A percentile compares a stretch with the other conserved stretches of the same genome.
Conservation (phyloP, 257 asterid genomes). For the Solanum infundibuliforme region DNA sequence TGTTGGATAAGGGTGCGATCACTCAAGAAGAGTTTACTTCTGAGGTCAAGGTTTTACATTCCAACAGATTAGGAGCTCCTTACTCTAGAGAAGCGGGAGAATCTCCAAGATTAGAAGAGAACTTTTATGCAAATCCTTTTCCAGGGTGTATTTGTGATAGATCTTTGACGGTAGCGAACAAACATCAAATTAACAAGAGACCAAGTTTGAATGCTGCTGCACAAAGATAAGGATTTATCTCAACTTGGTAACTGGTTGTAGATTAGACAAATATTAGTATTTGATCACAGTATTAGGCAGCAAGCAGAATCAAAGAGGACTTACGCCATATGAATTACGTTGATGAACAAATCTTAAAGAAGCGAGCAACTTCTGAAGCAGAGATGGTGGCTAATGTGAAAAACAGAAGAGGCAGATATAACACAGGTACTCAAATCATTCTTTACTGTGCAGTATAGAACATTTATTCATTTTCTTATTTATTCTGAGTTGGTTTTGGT, state of each 20-base stretch:
- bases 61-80: conserved; percentile 45
- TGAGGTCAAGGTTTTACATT: conserved; percentile 37
- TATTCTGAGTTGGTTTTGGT: not conserved
- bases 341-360: not conserved
- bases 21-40: conserved; percentile 33
- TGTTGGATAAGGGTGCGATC: conserved; percentile 28
- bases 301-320: not conserved
- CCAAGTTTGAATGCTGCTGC: conserved; percentile 2
- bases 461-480: not conserved
- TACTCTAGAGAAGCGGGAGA: conserved; percentile 28
- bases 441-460: not conserved
- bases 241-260: not conserved
- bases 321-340: not conserved
- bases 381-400: not conserved
- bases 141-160: conserved; percentile 52
- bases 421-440: not conserved
- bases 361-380: conserved; percentile 2
- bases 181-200: conserved; percentile 8
- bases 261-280: not conserved
- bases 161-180: conserved; percentile 8
- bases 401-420: not conserved
- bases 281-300: not conserved
- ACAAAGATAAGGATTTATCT: not conserved
- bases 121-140: conserved; percentile 57
- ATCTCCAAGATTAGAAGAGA: conserved; percentile 42